Base-by-base conservation (phyloP, 2,329 filamentous ascomycete genomes). In the Aphanocladium album region DNA sequence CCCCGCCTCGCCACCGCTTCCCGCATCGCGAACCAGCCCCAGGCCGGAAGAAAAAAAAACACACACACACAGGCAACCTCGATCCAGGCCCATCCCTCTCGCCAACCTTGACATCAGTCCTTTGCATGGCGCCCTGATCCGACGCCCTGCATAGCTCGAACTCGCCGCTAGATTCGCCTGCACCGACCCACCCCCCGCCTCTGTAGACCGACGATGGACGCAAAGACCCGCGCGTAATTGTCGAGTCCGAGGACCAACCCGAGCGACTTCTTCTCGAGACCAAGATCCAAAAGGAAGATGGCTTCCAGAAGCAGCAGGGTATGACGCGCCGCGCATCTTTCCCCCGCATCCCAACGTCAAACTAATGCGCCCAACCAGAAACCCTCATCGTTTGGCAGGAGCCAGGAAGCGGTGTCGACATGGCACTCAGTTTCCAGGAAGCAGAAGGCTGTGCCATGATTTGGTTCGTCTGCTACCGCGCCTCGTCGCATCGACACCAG, bases 361-460 rank as follows among this genome's bases (percentile, higher is more conserved):
- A 63, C 65, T 64, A 70, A 64, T 39, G 70, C 63, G 68, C 66
- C 53, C 67, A 68, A 69, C 46, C 74, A 96, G 93, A 98, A 74
- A 99, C 95, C 3, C 84, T 99, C 63, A 98, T 99, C 64, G 93
- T 99, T 63, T 99, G 95, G 95, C 97, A 93, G 43, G 95, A 98
- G 72, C 85, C 87, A 4, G 76, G 73, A 62, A 95, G 88, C 77
- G 89, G 89, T 62, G 87, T 93, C 60, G 95, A 99, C 72, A 98
- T 99, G 95, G 95, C 95, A 47, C 83, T 99, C 64, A 97, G 93
- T 73, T 99, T 99, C 71, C 95, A 99, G 74, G 95, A 99, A 77
- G 89, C 93, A 2, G 95, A 98, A 67, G 95, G 93, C 50, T 99
- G 95, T 75, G 86, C 90, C 21, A 82, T 87, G 64, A 96, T 99